These are phyloP conservation scores for Vanrija pseudolonga DNA, from an alignment of 1,284 basidiomycete genomes.

Conservation along the genomic window DNA sequence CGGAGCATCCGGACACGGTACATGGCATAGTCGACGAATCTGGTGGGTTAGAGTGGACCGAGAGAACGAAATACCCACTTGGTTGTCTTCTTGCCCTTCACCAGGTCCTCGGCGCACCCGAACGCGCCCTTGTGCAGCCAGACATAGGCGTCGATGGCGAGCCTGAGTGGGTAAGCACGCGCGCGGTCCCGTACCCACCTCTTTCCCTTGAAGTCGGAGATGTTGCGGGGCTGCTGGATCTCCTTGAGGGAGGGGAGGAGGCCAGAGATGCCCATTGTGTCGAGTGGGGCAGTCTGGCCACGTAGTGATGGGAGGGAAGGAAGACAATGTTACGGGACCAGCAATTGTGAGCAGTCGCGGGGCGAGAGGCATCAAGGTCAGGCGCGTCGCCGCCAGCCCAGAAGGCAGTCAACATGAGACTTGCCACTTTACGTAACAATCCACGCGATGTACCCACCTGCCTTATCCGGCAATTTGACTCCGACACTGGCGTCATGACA, in stretches of 20 bases:
- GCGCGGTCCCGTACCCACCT: constrained; percentile 50
- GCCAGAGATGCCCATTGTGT: constrained; percentile 85
- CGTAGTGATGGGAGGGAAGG: background rate
- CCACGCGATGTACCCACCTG: too few species aligned
- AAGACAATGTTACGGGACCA: background rate
- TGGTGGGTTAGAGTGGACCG: constrained; percentile 38
- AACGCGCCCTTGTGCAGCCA: constrained; percentile 97
- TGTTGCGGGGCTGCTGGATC: constrained; percentile 70
- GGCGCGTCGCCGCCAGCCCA: too few species aligned
- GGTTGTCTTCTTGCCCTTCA: constrained; percentile 73
- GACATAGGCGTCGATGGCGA: constrained; percentile 61
- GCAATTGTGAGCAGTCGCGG: too few species aligned
- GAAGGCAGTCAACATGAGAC: too few species aligned
- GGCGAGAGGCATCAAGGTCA: too few species aligned
- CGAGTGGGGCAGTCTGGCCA: background rate
- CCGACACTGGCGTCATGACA: background rate
- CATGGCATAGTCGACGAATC: constrained; percentile 97
- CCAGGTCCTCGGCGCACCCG: constrained; percentile 85
- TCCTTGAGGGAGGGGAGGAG: constrained; percentile 88
- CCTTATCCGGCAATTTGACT: too few species aligned
- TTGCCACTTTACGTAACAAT: too few species aligned
- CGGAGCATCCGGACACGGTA: constrained; percentile 79
- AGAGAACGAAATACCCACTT: constrained; percentile 60
- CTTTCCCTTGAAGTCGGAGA: constrained; percentile 77
- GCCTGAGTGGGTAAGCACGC: constrained; percentile 11